Evolutionary conservation across 1,284 basidiomycete species (phyloP), one percentile per base, ranked within the genome.

Genomic region (Gymnopus androsaceus): DNA sequence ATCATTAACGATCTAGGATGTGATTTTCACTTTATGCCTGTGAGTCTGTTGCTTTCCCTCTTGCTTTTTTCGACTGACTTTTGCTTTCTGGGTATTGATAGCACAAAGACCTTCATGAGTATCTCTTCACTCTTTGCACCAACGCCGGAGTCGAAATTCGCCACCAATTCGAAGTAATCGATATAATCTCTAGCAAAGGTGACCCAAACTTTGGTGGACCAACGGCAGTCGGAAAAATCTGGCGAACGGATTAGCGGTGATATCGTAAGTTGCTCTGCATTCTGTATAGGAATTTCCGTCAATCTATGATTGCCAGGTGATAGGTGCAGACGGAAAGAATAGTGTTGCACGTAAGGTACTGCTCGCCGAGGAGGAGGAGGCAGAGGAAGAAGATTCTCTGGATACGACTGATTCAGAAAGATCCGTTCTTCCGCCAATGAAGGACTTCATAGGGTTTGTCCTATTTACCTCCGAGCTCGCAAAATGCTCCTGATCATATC

Each of bases 261-360:
- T 42, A 55, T 55, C 9, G 57, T 58, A 2, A 37, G 45, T 58
- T 23, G 7, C 14, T 2, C 19, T 44, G 4, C 19, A 12, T 4
- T 23, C 23, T 36, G 11, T 23, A 27, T 15, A 15, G 8, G 30
- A 38, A 28, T 40, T 53, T 3, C 11, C 25, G 14, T 15, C 15
- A 14, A 31, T 31, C 25, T 11, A 23, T 23, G 17, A 41, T 4
- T 21, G 15, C 21, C n/a, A 55, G 53, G 28, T 55, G n/a, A 49
- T 59, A 28, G 57, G 57, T 14, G 47, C 54, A 34, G 57, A 54
- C 25, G 54, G 57, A 15, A 41, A 49, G 25, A 42, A 51, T 31
- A 55, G 52, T 27, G 34, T 47, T 7, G 48, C 44, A 7, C 57
- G 57, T 23, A 37, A 55, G 12, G n/a, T 58, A 11, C 34, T 58